Conservation (phyloP, 2,329 filamentous ascomycete genomes). For the Ciborinia camelliae region DNA sequence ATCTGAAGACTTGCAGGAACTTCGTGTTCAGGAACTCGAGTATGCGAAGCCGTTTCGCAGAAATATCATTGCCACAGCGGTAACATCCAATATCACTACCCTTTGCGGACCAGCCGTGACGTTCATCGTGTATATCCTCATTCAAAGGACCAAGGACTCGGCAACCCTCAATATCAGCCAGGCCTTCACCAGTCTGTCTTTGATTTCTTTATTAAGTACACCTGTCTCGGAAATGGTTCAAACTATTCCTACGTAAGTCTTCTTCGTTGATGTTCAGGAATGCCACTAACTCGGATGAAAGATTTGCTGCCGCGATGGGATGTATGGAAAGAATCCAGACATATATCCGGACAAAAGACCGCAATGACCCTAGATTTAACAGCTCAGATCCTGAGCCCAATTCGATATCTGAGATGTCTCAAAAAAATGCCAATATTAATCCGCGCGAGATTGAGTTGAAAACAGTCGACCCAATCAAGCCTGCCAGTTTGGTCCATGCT, state of each 20-base stretch:
- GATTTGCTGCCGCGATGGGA: constrained; percentile 2
- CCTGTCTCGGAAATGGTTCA: constrained; percentile 4
- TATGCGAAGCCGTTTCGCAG: constrained; percentile 18
- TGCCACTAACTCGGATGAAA: background rate
- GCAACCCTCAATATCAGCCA: constrained; percentile 26
- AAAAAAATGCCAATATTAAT: background rate
- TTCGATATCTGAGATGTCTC: background rate
- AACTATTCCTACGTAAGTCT: constrained; percentile 12
- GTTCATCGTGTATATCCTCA: constrained; percentile 7
- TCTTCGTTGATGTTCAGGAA: background rate
- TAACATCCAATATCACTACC: constrained; percentile 5
- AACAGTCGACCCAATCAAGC: background rate
- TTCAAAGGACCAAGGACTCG: background rate
- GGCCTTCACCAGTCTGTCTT: constrained; percentile 44
- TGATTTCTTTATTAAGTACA: constrained; percentile 38
- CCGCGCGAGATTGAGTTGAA: background rate
- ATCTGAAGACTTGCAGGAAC: constrained; percentile 33
- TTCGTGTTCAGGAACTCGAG: constrained; percentile 19
- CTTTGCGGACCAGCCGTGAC: background rate
- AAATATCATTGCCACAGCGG: constrained; percentile 4
- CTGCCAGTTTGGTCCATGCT: background rate
- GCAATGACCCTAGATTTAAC: background rate
- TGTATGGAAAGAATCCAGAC: constrained; percentile 13
- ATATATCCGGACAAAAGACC: background rate
- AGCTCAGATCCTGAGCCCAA: background rate